Evolutionary conservation across 2,329 filamentous ascomycete species (phyloP).

Genomic region (Tricladium varicosporioides): DNA sequence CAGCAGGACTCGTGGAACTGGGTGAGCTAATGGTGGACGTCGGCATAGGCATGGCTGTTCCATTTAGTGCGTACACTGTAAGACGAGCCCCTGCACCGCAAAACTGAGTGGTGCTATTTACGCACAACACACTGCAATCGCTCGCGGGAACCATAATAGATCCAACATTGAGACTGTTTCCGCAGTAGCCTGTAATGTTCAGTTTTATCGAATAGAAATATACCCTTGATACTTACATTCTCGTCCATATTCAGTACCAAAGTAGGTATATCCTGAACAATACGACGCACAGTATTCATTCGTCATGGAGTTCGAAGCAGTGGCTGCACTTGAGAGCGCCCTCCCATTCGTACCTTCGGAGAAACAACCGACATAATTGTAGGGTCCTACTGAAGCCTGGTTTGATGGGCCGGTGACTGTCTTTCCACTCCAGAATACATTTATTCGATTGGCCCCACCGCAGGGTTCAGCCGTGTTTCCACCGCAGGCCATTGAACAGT

Average conservation of each 20-base stretch:
- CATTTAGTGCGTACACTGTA: constrained; percentile 19
- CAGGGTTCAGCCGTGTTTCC: constrained; percentile 35
- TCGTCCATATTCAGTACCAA: constrained; percentile 29
- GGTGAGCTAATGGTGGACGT: not conserved
- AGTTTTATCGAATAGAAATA: not conserved
- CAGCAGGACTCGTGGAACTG: constrained; percentile 3
- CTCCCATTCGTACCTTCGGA: constrained; percentile 44
- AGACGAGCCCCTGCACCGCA: constrained; percentile 33
- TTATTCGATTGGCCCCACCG: constrained; percentile 33
- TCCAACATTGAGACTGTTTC: constrained; percentile 22
- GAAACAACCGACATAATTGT: constrained; percentile 47
- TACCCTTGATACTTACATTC: constrained; percentile 24
- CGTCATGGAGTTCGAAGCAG: constrained; percentile 28
- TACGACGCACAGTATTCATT: constrained; percentile 26
- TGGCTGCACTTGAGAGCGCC: constrained; percentile 38
- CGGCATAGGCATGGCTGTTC: constrained; percentile 6
- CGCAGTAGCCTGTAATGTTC: constrained; percentile 24
- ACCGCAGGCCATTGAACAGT: constrained; percentile 29
- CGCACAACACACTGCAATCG: constrained; percentile 29
- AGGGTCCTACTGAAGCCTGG: constrained; percentile 42
- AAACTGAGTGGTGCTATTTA: constrained; percentile 33
- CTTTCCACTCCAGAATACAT: constrained; percentile 30
- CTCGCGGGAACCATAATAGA: constrained; percentile 17
- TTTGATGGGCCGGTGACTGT: constrained; percentile 36
- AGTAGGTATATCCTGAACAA: constrained; percentile 28